Evolutionary conservation across 2,329 filamentous ascomycete genomes (phyloP), one percentile per base, ranked within the genome.

Genomic region (Pseudocercospora pini-densiflorae): DNA sequence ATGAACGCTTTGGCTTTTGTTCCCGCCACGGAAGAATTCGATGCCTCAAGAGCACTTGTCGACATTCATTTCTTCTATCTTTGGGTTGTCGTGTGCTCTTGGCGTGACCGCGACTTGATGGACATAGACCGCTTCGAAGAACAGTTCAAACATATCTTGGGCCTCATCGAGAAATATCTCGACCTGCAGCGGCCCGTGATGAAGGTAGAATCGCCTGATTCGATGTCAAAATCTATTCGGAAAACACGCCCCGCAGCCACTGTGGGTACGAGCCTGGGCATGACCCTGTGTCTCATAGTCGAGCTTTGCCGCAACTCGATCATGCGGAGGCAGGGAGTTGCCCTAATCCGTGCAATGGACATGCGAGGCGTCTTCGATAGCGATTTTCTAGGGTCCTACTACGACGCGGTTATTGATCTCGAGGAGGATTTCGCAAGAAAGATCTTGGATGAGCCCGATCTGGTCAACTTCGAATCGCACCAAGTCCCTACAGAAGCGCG

Each of bases 361-460:
- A 23, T 64, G 21, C 51, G 45, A n/a, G 65, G 65, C 21, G 59
- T 67, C 27, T 67, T 67, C n/a, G 65, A 67, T 16, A 62, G 45
- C 16, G 62, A 57, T 21, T 67, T 61, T 23, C 31, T 67, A 19
- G 59, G 59, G 2, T 47, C 65, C 3, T 64, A 64, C 47, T 61
- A 61, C 23, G 43, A 62, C 49, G 53, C 59, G 19, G 16, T 67
- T 2, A 45, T 67, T 19, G 51, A 58, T n/a, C 33, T 59, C 23
- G 65, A 67, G 59, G 59, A 66, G 23, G 19, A 7, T 43, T 33
- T 54, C 23, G 45, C 62, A 47, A 43, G 58, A 55, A 12, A 40
- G 24, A 29, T 36, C 12, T 43, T 54, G 45, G 60, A 14, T 31
- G 29, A 58, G 3, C 54, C 12, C 21, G 16, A 58, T 29, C 27